Percentiles rank a stretch among this genome's conserved stretches.
These are phyloP conservation scores for Nakaseomyces delphensis DNA, from an alignment of 1,139 yeast species.

Conservation along the genomic window DNA sequence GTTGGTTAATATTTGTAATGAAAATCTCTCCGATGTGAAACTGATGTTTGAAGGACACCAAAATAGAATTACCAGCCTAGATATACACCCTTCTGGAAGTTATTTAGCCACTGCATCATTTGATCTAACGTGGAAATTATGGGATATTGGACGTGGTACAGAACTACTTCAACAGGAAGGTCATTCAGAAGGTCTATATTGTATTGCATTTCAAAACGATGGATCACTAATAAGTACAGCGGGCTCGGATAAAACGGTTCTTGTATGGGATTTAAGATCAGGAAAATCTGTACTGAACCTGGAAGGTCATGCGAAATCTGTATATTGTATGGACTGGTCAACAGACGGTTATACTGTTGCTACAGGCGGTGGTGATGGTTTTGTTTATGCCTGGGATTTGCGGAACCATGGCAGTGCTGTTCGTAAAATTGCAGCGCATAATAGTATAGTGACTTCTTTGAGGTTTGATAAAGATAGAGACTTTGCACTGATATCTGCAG, in stretches of 20 bases:
- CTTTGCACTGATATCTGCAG: constrained; percentile 47
- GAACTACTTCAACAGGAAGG: constrained; percentile 68
- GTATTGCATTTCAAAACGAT: constrained; percentile 61
- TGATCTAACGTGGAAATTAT: constrained; percentile 83
- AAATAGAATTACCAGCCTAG: constrained; percentile 52
- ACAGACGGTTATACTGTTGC: constrained; percentile 68
- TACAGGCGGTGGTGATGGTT: constrained; percentile 78
- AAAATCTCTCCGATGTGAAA: constrained; percentile 14
- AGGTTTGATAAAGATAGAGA: constrained; percentile 44
- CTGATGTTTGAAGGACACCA: constrained; percentile 35
- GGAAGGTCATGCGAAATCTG: constrained; percentile 62
- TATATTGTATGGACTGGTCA: constrained; percentile 68
- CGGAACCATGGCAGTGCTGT: constrained; percentile 38
- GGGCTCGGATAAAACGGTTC: constrained; percentile 67
- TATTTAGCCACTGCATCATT: constrained; percentile 64
- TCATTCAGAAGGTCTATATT: constrained; percentile 65
- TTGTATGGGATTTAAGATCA: constrained; percentile 80
- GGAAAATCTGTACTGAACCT: constrained; percentile 58
- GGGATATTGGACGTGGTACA: constrained; percentile 54
- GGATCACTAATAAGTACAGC: constrained; percentile 73
- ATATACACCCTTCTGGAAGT: constrained; percentile 56
- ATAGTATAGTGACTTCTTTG: constrained; percentile 61
- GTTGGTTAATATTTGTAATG: constrained; percentile 41
- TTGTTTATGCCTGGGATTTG: constrained; percentile 83
- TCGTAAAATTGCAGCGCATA: constrained; percentile 67